A percentile compares a stretch with the other conserved stretches of the same genome.
These are phyloP conservation scores for Salisapilia sapeloensis DNA, from an alignment of 352 stramenopile genomes.

Conservation along the genomic window DNA sequence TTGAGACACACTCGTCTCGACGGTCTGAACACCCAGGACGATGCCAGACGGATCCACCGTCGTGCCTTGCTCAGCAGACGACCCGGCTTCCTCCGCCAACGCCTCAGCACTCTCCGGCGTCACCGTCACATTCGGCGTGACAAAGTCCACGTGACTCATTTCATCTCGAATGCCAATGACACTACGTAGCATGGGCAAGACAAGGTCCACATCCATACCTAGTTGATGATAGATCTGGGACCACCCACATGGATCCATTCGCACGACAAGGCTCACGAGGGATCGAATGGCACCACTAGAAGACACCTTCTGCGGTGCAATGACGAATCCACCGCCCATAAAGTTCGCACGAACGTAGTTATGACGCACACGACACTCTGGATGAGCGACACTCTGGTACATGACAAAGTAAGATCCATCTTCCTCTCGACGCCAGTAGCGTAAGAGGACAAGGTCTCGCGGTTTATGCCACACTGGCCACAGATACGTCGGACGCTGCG, in stretches of 20 bases:
- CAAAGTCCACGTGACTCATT: constrained; percentile 68
- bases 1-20: constrained; percentile 53
- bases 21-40: constrained; percentile 40
- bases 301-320: constrained; percentile 66
- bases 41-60: constrained; percentile 43
- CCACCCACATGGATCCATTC: constrained; percentile 68
- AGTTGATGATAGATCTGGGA: constrained; percentile 75
- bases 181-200: constrained; percentile 71
- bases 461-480: constrained; percentile 79
- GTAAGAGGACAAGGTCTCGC: constrained; percentile 73
- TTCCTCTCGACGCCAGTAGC: constrained; percentile 79
- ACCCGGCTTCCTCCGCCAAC: constrained; percentile 1
- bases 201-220: constrained; percentile 78
- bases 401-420: constrained; percentile 84
- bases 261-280: constrained; percentile 65
- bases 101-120: constrained; percentile 1
- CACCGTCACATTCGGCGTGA: constrained; percentile 73
- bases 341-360: constrained; percentile 75
- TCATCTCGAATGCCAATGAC: constrained; percentile 77
- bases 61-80: constrained; percentile 11
- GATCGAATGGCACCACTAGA: constrained; percentile 64
- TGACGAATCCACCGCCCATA: constrained; percentile 67
- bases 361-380: constrained; percentile 69
- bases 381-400: constrained; percentile 79
- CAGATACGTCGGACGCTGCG: constrained; percentile 64